Conservation (phyloP, 805 yeast genomes). For the Saccharomycopsis fermentans region DNA sequence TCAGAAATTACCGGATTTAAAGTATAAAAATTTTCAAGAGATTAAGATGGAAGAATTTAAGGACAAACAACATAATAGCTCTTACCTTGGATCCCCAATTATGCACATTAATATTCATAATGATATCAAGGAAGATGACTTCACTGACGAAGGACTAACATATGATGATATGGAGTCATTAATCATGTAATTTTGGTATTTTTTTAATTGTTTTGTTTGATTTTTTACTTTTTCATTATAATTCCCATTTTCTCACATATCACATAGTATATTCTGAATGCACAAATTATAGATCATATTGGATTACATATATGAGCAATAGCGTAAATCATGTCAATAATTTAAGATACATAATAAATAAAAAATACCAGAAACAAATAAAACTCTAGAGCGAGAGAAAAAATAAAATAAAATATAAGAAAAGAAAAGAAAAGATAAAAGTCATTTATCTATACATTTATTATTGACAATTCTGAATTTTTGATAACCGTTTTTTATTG, state of each 20-base stretch:
- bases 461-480: background rate
- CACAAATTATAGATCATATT: background rate
- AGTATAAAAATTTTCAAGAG: background rate
- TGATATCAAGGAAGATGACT: constrained; percentile 1
- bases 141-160: constrained; percentile 8
- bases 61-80: background rate
- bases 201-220: background rate
- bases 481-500: background rate
- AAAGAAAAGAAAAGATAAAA: too few relatives aligned
- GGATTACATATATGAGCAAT: background rate
- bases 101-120: background rate
- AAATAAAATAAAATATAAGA: background rate
- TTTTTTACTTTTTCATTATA: background rate
- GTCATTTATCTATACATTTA: too few relatives aligned
- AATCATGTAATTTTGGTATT: background rate
- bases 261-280: background rate
- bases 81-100: background rate
- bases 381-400: too few relatives aligned
- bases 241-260: background rate
- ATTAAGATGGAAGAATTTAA: background rate
- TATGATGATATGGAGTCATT: constrained; percentile 10
- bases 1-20: constrained; percentile 14
- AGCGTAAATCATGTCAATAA: background rate
- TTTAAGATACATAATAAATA: background rate
- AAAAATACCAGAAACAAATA: too few relatives aligned